These are phyloP conservation scores for Rosa lucieae DNA, from an alignment of 306 rosid species.

Conservation along the genomic window DNA sequence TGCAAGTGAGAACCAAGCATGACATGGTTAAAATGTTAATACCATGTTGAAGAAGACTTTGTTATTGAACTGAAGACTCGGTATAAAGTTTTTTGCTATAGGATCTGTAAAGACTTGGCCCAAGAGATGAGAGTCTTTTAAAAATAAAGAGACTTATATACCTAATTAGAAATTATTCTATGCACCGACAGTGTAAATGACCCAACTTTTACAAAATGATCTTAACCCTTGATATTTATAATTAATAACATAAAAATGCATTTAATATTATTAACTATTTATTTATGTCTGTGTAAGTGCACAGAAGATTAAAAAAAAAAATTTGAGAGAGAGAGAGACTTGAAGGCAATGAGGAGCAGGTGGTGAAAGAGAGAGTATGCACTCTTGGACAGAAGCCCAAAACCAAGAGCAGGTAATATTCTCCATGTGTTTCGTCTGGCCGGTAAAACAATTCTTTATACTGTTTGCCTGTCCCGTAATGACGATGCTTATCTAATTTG, in stretches of 20 bases:
- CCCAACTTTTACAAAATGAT: too few species aligned
- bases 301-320: too few species aligned
- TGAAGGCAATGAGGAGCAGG: neutral
- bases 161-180: too few species aligned
- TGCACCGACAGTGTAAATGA: too few species aligned
- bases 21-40: neutral
- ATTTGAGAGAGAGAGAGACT: neutral
- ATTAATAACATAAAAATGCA: too few species aligned
- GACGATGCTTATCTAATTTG: neutral
- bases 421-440: neutral
- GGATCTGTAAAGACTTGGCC: too few species aligned
- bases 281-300: too few species aligned
- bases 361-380: neutral
- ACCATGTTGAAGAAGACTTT: neutral
- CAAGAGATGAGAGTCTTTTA: neutral
- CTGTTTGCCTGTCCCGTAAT: neutral
- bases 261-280: too few species aligned
- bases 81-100: too few species aligned
- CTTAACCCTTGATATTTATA: too few species aligned
- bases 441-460: neutral
- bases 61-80: neutral
- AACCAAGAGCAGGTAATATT: neutral
- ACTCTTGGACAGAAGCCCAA: neutral
- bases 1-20: neutral
- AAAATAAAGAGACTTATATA: too few species aligned